phyloP scores from a whole-genome alignment of 768 basidiomycete species.

The Lentinula sp. region DNA sequence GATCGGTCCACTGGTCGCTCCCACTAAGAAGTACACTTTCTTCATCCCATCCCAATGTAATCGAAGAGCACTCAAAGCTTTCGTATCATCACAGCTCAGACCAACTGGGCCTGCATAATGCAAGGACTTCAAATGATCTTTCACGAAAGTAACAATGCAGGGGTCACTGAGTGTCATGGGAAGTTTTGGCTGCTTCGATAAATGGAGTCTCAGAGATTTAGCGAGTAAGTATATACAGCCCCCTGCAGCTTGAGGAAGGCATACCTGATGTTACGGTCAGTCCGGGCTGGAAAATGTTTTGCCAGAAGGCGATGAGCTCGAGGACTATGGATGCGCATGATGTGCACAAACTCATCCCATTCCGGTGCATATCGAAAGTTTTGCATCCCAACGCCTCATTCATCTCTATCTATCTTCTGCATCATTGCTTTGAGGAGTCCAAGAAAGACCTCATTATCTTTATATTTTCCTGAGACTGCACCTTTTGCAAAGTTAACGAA shows the following conservation, averaged over 20 bases:
- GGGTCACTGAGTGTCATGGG: too few relatives aligned
- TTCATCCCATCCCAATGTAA: slow-evolving; percentile 17
- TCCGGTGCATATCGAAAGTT: slow-evolving; percentile 28
- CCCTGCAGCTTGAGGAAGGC: too few relatives aligned
- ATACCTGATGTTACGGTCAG: slow-evolving; percentile 10
- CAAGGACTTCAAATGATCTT: neutral
- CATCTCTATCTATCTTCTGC: slow-evolving; percentile 14
- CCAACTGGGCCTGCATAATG: slow-evolving; percentile 18
- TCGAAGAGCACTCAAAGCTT: slow-evolving; percentile 18
- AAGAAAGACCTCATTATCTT: slow-evolving; percentile 17
- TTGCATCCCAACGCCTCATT: slow-evolving; percentile 23
- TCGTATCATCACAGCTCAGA: slow-evolving; percentile 29
- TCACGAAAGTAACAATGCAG: neutral
- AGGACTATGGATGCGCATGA: slow-evolving; percentile 20
- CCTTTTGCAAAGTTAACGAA: slow-evolving; percentile 8
- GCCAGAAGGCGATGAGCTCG: slow-evolving; percentile 17
- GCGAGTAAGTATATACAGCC: too few relatives aligned
- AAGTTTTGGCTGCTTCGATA: too few relatives aligned
- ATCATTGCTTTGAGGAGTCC: slow-evolving; percentile 25
- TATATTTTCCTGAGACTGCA: slow-evolving; percentile 18
- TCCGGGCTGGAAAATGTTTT: slow-evolving; percentile 12
- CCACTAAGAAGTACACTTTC: slow-evolving; percentile 18
- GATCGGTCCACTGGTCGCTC: slow-evolving; percentile 15
- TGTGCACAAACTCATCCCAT: slow-evolving; percentile 22
- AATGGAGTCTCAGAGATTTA: too few relatives aligned